These are phyloP conservation scores for Colletotrichum liaoningense DNA, from an alignment of 2,329 filamentous ascomycete genomes.

Conservation along the genomic window DNA sequence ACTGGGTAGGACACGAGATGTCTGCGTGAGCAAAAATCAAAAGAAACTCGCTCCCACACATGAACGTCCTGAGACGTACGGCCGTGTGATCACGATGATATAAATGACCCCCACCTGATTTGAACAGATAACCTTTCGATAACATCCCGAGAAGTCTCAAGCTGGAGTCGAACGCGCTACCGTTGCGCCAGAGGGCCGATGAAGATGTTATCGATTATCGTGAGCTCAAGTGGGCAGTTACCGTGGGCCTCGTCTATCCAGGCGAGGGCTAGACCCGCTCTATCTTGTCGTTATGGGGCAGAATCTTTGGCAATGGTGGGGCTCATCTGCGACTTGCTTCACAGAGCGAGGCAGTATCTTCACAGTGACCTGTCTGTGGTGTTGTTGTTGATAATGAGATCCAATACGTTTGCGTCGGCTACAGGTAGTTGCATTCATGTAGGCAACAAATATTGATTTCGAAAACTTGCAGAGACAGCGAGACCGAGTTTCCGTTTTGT, in stretches of 20 bases:
- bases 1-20: no score
- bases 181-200: conserved; percentile 14
- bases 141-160: not conserved
- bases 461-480: no score
- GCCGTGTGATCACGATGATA: accelerated
- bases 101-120: not conserved
- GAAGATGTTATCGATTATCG: accelerated
- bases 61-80: not conserved
- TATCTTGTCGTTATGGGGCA: not conserved
- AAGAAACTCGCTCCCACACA: not conserved
- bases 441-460: no score
- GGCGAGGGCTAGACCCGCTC: not conserved
- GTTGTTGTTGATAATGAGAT: no score
- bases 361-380: no score
- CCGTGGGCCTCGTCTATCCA: not conserved
- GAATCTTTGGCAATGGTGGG: not conserved
- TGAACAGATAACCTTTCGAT: conserved; percentile 29
- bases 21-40: not conserved
- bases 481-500: no score
- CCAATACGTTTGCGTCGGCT: no score
- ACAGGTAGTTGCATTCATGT: no score
- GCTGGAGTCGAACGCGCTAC: conserved; percentile 29
- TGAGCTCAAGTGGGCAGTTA: not conserved
- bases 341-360: no score
- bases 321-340: not conserved